Conservation (phyloP, 73 alveolate species). For the Paramecium sonneborni region DNA sequence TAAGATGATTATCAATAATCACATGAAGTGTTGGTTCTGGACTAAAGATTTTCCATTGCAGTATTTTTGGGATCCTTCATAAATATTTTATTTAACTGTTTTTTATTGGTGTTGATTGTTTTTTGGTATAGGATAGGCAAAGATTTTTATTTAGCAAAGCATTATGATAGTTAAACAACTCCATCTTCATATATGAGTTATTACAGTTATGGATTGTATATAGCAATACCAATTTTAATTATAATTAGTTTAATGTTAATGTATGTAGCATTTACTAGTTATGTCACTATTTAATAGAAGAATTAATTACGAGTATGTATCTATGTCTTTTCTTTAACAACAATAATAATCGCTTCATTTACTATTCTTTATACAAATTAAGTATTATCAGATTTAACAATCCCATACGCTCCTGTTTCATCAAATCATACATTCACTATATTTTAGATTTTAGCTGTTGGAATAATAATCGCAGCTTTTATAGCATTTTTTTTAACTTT, state of each 20-base stretch:
- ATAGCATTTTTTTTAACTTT: background rate
- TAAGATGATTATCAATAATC: background rate
- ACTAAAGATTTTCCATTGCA: background rate
- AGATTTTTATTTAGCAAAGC: slow-evolving; percentile 18
- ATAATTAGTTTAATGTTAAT: background rate
- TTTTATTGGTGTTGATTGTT: background rate
- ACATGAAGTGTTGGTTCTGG: background rate
- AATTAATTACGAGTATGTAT: background rate
- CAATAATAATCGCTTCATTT: background rate
- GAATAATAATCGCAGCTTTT: background rate
- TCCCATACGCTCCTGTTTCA: background rate
- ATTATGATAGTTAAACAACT: background rate
- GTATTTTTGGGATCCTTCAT: background rate
- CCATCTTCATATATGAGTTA: background rate
- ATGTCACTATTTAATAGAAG: background rate
- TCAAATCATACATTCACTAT: background rate
- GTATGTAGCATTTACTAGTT: slow-evolving; percentile 24
- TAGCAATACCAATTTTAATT: background rate
- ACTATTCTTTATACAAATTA: background rate
- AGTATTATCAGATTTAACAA: background rate
- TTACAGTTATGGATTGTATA: background rate
- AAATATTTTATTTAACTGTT: background rate
- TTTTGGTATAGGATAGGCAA: slow-evolving; percentile 29
- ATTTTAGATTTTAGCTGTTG: background rate
- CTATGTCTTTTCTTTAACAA: slow-evolving; percentile 9